Conservation (phyloP, 345 rosid species). For the Populus ilicifolia region DNA sequence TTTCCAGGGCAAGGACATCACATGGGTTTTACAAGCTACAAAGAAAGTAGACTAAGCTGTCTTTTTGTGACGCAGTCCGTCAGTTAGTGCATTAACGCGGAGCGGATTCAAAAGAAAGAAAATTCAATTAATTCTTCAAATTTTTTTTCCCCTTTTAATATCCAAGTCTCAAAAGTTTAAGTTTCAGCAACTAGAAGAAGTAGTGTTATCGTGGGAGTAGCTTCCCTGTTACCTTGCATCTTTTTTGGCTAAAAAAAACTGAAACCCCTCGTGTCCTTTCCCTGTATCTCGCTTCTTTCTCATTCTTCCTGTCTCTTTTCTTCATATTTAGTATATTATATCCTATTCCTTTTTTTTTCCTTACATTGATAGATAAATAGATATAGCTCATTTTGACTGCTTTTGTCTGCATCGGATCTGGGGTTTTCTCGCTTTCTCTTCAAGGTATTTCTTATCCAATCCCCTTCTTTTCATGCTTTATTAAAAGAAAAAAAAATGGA, state of each 20-base stretch:
- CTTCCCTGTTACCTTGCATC: neutral
- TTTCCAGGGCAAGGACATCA: slow-evolving; percentile 2
- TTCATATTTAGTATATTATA: neutral
- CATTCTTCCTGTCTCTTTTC: neutral
- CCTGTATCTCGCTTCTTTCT: neutral
- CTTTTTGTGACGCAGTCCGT: neutral
- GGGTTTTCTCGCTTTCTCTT: neutral
- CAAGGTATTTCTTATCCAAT: slow-evolving; percentile 1
- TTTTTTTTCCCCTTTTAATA: neutral
- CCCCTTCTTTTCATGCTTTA: neutral
- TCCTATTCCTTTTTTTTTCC: neutral
- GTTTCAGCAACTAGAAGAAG: neutral
- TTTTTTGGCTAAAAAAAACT: neutral
- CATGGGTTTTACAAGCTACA: slow-evolving; percentile 4
- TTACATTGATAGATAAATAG: neutral
- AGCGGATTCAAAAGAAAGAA: neutral
- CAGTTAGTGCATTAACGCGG: too few relatives aligned
- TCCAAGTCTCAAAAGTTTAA: neutral
- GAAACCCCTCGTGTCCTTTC: slow-evolving; percentile 4
- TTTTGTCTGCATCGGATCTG: slow-evolving; percentile 14
- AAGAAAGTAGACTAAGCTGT: neutral
- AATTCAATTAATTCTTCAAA: neutral
- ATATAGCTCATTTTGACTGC: neutral
- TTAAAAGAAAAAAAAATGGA: neutral
- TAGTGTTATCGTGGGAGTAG: neutral